Base-by-base conservation (phyloP, 768 basidiomycete species). In the Trametes cingulata region DNA sequence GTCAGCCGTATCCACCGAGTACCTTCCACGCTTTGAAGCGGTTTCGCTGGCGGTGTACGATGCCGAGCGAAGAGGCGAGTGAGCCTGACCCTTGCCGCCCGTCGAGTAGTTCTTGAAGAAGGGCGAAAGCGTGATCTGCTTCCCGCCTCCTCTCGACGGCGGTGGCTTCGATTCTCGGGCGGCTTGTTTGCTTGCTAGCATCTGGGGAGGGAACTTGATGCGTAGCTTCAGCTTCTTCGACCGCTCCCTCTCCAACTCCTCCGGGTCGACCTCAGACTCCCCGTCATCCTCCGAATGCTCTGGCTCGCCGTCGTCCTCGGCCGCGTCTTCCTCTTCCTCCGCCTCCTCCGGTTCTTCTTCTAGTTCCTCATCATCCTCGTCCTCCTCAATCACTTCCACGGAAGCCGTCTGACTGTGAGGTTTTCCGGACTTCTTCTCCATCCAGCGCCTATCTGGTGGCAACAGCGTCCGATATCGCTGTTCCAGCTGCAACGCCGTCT, bases 391-490 rank as follows among this genome's bases (percentile, higher is more conserved):
- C 2, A 13, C 49, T 0, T 47, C 55, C 3, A 14, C 48, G 20
- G 56, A 27, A 12, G 35, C 49, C 13, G 35, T 39, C 29, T 61
- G 52, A 19, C 58, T 54, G 7, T 41, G 13, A 2, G n/a, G 56
- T 10, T 56, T 58, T 19, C n/a, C 55, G 48, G 56, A 33, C 40
- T 58, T 65, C 58, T 58, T 61, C 63, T 63, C 64, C 58, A 53
- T 49, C 67, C 62, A 66, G 54, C 61, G 72, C 57, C 60, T 62
- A 56, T 89, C 87, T 3, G 87, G 82, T 15, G 90, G 88, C 25
- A 93, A 81, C 42, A 93, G 78, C n/a, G 82, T 78, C 20, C 85
- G 79, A 68, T 91, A 93, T 43, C 91, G 85, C 57, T 84, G 83
- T 66, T 92, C 91, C 51, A 93, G 72, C 20, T 71, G 69, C 55